Evolutionary conservation across 2,329 filamentous ascomycete species (phyloP), one percentile per base, ranked within the genome.

Genomic region (Claviceps arundinis): DNA sequence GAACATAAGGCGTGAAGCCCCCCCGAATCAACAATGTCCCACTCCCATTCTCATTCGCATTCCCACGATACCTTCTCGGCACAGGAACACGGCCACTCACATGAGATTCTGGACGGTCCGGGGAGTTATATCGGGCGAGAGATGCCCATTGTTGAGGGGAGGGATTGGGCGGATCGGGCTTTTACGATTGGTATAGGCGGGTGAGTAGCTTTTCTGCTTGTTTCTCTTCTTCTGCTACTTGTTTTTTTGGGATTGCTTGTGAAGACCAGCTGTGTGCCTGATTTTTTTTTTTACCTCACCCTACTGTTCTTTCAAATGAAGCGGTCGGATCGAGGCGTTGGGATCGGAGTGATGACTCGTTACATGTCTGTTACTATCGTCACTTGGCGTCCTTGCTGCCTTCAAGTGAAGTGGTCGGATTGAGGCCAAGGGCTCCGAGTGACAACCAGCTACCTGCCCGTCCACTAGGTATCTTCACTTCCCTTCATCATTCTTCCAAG

Each of bases 181-280:
- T 98, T 96, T 64, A 97, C 93, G 4, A 78, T 98, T 62, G 93
- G 93, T n/a, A 97, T 97, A 70, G 93, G 93, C 71, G 93, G 93
- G 89, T 95, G 76, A 60, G 80, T 51, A 8, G 30, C 3, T 4
- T 24, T 34, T 37, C 6, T n/a, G 19, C 38, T 3, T 7, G 16
- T 30, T 22, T 45, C 8, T 45, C 22, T 34, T n/a, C 14, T 45
- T 30, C n/a, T 11, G 2, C 9, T 5, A 9, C 22, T 24, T 16
- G 11, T 22, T 24, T 43, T 43, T 24, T 42, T 4, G 40, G 40
- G 3, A 9, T 19, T 11, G 19, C 13, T 7, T 24, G 42, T 5
- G 42, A 24, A 5, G 7, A 24, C 3, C 19, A 43, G 19, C 11
- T 2, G 2, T 24, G 19, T 14, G 5, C 30, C 30, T 34, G 30